Evolutionary conservation across 306 rosid genomes (phyloP).

Genomic region (Pachyrhizus erosus): DNA sequence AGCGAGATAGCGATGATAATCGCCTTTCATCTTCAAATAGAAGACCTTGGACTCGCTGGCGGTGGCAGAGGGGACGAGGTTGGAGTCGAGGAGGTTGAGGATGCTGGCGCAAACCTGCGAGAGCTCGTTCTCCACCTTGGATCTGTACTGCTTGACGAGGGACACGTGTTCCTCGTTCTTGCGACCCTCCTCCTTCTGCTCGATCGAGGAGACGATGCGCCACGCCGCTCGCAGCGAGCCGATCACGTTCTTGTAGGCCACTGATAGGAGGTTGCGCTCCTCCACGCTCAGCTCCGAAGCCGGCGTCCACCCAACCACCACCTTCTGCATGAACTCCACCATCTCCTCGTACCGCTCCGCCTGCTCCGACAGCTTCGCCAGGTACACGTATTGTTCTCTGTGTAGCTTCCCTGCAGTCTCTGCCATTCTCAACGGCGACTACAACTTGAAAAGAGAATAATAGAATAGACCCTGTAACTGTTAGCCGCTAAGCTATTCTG

Average conservation of each 20-base stretch:
- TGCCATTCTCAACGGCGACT: too few species aligned
- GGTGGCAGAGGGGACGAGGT: slow-evolving; percentile 67
- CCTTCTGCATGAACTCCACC: slow-evolving; percentile 87
- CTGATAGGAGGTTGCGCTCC: slow-evolving; percentile 75
- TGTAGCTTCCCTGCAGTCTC: too few species aligned
- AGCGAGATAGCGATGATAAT: slow-evolving; percentile 74
- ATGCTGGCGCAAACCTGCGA: slow-evolving; percentile 64
- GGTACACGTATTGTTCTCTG: slow-evolving; percentile 73
- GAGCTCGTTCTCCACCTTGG: slow-evolving; percentile 72
- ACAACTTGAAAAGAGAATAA: not conserved
- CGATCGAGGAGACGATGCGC: slow-evolving; percentile 79
- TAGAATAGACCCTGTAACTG: not conserved
- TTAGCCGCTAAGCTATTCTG: too few species aligned
- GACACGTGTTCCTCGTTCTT: slow-evolving; percentile 77
- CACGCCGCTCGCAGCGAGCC: slow-evolving; percentile 82
- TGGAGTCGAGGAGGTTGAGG: slow-evolving; percentile 55
- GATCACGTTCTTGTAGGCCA: slow-evolving; percentile 79
- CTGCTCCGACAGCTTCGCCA: slow-evolving; percentile 76
- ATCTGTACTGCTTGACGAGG: slow-evolving; percentile 71
- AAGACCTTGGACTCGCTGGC: slow-evolving; percentile 70
- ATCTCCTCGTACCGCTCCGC: slow-evolving; percentile 85
- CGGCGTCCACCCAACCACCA: slow-evolving; percentile 64
- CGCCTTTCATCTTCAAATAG: slow-evolving; percentile 83
- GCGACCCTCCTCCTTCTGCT: slow-evolving; percentile 73
- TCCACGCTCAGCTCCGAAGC: slow-evolving; percentile 71